Evolutionary conservation across 345 rosid genomes (phyloP).

Genomic region (Gossypium anomalum): DNA sequence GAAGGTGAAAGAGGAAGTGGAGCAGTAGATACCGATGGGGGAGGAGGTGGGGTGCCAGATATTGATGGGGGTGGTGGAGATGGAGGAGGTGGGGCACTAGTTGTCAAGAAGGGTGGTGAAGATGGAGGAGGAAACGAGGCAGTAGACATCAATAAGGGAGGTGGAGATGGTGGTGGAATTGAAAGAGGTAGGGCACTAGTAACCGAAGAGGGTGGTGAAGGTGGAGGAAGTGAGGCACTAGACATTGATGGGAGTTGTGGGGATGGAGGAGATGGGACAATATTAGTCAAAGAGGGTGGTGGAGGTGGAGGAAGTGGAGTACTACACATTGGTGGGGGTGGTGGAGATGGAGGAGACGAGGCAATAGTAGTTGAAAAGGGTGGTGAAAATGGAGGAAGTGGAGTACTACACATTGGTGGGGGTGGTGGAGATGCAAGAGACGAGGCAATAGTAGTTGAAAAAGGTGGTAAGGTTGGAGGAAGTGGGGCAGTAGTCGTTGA

Average conservation of each 20-base stretch:
- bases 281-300: not conserved
- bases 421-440: conserved; percentile 17
- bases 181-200: not conserved
- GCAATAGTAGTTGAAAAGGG: too few species aligned
- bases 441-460: conserved; percentile 21
- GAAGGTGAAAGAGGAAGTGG: not conserved
- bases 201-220: not conserved
- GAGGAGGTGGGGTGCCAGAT: not conserved
- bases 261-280: not conserved
- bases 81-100: not conserved
- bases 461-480: conserved; percentile 13
- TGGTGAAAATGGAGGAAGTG: conserved; percentile 18
- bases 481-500: not conserved
- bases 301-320: conserved; percentile 38
- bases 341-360: too few species aligned
- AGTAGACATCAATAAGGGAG: not conserved
- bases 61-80: not conserved
- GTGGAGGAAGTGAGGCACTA: not conserved
- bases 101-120: not conserved
- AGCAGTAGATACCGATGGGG: not conserved
- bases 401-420: not conserved
- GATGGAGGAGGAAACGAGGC: not conserved
- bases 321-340: conserved; percentile 34
- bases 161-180: not conserved
- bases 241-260: not conserved